These are phyloP conservation scores for Metschnikowia rubicola DNA, from an alignment of 805 yeast species.

Conservation along the genomic window DNA sequence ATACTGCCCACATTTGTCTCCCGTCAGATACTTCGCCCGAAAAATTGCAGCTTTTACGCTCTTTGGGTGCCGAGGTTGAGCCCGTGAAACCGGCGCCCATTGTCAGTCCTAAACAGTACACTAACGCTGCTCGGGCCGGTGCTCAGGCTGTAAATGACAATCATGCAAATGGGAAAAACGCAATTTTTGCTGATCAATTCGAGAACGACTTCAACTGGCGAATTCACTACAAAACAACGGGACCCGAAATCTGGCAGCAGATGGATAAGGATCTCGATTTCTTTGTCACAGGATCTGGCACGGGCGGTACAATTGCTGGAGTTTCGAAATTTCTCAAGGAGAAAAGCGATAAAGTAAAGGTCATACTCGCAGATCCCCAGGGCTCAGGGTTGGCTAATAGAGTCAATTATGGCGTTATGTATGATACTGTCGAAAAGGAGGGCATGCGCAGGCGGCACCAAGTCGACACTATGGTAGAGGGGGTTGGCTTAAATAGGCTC, in stretches of 20 bases:
- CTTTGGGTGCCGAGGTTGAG: constrained; percentile 79
- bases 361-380: constrained; percentile 89
- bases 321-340: constrained; percentile 40
- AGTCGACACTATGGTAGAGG: constrained; percentile 92
- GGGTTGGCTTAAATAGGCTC: constrained; percentile 85
- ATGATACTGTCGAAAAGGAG: constrained; percentile 81
- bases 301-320: constrained; percentile 51
- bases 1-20: constrained; percentile 85
- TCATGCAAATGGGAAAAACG: constrained; percentile 40
- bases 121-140: constrained; percentile 74
- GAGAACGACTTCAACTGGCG: constrained; percentile 91
- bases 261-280: constrained; percentile 61
- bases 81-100: constrained; percentile 93
- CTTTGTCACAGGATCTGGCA: constrained; percentile 90
- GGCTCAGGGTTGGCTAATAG: constrained; percentile 90
- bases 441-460: constrained; percentile 94
- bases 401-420: constrained; percentile 90
- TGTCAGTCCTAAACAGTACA: constrained; percentile 90
- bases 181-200: constrained; percentile 92
- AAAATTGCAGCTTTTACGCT: constrained; percentile 64
- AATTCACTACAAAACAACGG: constrained; percentile 77
- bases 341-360: constrained; percentile 37
- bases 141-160: constrained; percentile 51
- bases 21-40: constrained; percentile 93
- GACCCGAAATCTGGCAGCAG: constrained; percentile 88